phyloP scores from a whole-genome alignment of 371 early-diverging fungal species.

The Nematocida sp. region DNA sequence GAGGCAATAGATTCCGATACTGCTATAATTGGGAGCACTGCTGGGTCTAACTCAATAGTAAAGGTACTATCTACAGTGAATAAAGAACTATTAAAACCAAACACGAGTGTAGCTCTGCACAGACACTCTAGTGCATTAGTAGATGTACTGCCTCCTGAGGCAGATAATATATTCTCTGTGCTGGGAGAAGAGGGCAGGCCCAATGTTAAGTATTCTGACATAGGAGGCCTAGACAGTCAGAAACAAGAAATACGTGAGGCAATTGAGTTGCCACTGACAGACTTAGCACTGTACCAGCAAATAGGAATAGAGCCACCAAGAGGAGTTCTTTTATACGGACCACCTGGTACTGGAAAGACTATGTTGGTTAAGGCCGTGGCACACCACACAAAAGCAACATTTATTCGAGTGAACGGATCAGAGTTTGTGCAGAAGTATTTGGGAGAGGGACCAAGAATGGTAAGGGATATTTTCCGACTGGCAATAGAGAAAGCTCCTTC shows the following conservation, averaged over 20 bases:
- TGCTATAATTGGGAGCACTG: conserved; percentile 92
- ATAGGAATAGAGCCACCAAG: conserved; percentile 95
- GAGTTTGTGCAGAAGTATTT: conserved; percentile 87
- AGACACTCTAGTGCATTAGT: conserved; percentile 92
- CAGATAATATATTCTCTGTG: conserved; percentile 70
- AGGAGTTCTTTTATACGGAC: conserved; percentile 87
- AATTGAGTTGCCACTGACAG: conserved; percentile 89
- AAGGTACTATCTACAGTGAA: conserved; percentile 94
- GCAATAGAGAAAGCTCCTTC: conserved; percentile 78
- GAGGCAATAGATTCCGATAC: conserved; percentile 95
- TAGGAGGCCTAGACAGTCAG: conserved; percentile 92
- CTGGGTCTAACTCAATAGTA: conserved; percentile 88
- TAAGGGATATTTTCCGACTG: conserved; percentile 71
- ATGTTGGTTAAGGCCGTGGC: conserved; percentile 98
- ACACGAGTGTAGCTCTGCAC: conserved; percentile 91
- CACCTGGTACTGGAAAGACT: conserved; percentile 98
- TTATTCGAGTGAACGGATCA: conserved; percentile 84
- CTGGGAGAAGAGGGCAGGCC: conserved; percentile 69
- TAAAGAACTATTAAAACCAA: conserved; percentile 91
- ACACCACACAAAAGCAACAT: conserved; percentile 76
- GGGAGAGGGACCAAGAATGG: conserved; percentile 80
- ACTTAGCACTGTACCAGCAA: conserved; percentile 86
- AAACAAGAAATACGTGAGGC: conserved; percentile 93
- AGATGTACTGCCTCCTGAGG: conserved; percentile 71
- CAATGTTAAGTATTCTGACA: conserved; percentile 87